Evolutionary conservation across 192 early-diverging fungal species (phyloP).

Genomic region (Dispira simplex): DNA sequence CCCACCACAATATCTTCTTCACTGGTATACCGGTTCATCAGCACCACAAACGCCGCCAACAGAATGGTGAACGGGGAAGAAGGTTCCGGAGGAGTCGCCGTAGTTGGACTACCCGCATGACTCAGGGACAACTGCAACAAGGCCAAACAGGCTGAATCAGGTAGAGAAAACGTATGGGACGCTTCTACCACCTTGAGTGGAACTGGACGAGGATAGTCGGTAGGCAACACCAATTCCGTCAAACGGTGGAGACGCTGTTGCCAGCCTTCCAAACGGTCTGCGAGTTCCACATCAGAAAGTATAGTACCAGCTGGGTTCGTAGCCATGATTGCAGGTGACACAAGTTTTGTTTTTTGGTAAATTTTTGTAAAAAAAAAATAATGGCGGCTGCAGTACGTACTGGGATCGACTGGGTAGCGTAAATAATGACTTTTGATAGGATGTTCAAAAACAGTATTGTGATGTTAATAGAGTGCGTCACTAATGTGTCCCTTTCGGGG

Average conservation of each 20-base stretch:
- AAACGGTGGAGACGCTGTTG: constrained; percentile 47
- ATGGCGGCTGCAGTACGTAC: no score
- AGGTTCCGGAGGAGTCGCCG: constrained; percentile 13
- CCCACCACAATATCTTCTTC: constrained; percentile 95
- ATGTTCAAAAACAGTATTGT: no score
- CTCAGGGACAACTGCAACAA: constrained; percentile 61
- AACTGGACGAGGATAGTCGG: constrained; percentile 89
- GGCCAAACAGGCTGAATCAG: constrained; percentile 48
- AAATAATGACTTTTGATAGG: no score
- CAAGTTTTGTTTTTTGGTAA: no score
- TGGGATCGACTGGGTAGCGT: no score
- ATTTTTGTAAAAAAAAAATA: no score
- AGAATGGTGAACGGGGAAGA: constrained; percentile 76
- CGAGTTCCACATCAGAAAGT: not conserved
- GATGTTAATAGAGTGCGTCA: no score
- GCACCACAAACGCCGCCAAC: constrained; percentile 73
- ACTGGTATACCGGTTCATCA: constrained; percentile 83
- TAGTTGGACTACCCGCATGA: constrained; percentile 15
- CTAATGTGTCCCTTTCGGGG: no score
- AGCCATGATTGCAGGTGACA: not conserved
- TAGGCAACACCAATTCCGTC: constrained; percentile 87
- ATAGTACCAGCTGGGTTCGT: not conserved
- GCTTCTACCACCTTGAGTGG: constrained; percentile 77
- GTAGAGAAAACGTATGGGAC: constrained; percentile 45
- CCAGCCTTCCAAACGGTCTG: constrained; percentile 38